Percentiles rank a stretch among this genome's conserved stretches.
These are phyloP conservation scores for Alopecurus myosuroides DNA, from an alignment of 176 grass and related monocot species.

Conservation along the genomic window DNA sequence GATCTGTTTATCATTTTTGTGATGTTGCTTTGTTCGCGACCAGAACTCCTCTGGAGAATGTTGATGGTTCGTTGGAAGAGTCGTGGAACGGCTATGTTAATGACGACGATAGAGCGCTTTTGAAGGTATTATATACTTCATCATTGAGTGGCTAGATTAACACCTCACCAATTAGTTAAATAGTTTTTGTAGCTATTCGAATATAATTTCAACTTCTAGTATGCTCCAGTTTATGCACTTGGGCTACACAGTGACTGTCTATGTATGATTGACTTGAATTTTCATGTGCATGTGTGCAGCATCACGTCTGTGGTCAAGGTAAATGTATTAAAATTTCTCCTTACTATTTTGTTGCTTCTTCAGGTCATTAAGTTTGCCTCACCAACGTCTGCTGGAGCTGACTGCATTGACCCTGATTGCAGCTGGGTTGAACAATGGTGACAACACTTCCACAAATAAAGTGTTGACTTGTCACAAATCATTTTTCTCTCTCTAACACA, in stretches of 20 bases:
- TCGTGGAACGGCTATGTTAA: conserved; percentile 93
- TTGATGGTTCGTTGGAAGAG: conserved; percentile 37
- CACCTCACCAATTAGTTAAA: not conserved
- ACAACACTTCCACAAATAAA: conserved; percentile 6
- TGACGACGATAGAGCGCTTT: conserved; percentile 90
- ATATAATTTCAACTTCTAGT: not conserved
- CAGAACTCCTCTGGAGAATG: conserved; percentile 57
- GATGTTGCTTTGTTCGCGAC: conserved; percentile 21
- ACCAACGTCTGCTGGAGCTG: conserved; percentile 82
- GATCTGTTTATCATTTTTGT: conserved; percentile 1
- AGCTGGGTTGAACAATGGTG: conserved; percentile 95
- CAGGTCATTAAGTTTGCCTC: conserved; percentile 94
- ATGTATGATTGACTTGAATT: not conserved
- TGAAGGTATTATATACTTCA: conserved; percentile 63
- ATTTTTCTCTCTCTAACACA: not conserved
- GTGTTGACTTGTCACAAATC: not conserved
- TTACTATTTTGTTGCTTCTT: conserved; percentile 25
- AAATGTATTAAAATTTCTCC: conserved; percentile 3
- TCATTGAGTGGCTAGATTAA: not conserved
- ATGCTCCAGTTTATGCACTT: not conserved
- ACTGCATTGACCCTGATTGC: conserved; percentile 79
- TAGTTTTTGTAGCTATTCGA: not conserved
- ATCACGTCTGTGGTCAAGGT: not conserved
- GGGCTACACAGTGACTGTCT: not conserved
- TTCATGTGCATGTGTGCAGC: not conserved